Base-by-base conservation (phyloP, 2,329 filamentous ascomycete genomes). In the Beauveria rudraprayagi region DNA sequence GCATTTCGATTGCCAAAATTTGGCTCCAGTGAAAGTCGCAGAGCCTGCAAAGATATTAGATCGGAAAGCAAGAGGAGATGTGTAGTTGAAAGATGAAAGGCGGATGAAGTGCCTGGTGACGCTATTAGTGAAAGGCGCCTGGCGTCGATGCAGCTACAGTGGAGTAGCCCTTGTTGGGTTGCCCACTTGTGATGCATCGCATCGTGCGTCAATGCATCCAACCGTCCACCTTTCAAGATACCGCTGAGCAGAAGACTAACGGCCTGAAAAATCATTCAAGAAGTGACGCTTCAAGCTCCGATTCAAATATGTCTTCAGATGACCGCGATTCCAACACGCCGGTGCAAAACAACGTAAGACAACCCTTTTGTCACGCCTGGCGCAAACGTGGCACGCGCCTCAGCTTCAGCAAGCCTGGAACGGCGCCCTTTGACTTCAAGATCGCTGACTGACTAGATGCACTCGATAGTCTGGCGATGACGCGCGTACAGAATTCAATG, bases 401-500 rank as follows among this genome's bases (percentile, higher is more conserved):
- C 26, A 53, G 6, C 60, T 51, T 5, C 55, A 19, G 44, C 54
- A 34, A 24, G 16, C 34, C 16, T 3, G 28, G 14, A 54, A 41
- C 17, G 28, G 41, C 54, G 5, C 24, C 7, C 11, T 40, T 8
- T 28, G 30, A 24, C 5, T 37, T 50, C 14, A n/a, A n/a, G 14
- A 34, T 59, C 22, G 4, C 57, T 60, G 26, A 48, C 50, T 16
- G 26, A 28, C n/a, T 40, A 19, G 5, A 54, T 26, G 34, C 24
- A 2, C 17, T 54, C 14, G 5, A 54, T 47, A 61, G 58, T 50
- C 58, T 34, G 43, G 50, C 9, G 79, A 82, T 24, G 78, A 81
- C 50, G 76, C 78, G 52, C 80, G 79, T 8, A 79, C 82, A 48
- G 88, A 93, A 70, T 82, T 95, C 61, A 86, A 86, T 2, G 85